Percentiles rank a stretch among this genome's conserved stretches.
phyloP scores from a whole-genome alignment of 2,329 filamentous ascomycete species.

The Fusarium fujikuroi region DNA sequence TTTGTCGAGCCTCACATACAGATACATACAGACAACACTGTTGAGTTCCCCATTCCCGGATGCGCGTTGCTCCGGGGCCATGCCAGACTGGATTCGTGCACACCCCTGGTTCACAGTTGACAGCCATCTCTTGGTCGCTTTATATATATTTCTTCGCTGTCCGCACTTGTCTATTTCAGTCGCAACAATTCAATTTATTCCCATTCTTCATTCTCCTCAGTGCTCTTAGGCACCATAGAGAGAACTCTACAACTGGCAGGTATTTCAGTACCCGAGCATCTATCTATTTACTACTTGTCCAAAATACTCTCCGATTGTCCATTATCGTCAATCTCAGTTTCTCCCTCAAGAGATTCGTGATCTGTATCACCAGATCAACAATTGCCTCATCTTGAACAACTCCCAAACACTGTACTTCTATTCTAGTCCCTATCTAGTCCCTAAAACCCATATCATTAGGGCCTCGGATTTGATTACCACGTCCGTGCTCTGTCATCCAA shows the following conservation, averaged over 20 bases:
- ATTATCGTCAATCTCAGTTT: not conserved
- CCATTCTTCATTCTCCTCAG: not conserved
- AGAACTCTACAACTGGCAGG: not conserved
- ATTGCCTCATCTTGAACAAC: slow-evolving; percentile 13
- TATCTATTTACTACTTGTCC: not conserved
- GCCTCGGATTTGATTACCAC: slow-evolving; percentile 2
- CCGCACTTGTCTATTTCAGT: slow-evolving; percentile 6
- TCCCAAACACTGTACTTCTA: slow-evolving; percentile 1
- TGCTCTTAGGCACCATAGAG: slow-evolving; percentile 31
- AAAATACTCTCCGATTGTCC: not conserved
- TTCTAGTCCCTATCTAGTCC: not conserved
- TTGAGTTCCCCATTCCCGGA: slow-evolving; percentile 18
- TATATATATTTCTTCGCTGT: slow-evolving; percentile 12
- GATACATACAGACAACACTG: not conserved
- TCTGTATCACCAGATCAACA: slow-evolving; percentile 29
- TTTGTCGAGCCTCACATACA: slow-evolving; percentile 8
- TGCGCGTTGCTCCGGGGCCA: slow-evolving; percentile 23
- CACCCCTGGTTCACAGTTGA: slow-evolving; percentile 15
- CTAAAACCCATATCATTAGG: slow-evolving; percentile 4
- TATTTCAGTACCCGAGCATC: slow-evolving; percentile 7
- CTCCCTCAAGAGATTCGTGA: not conserved
- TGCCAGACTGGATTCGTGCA: slow-evolving; percentile 17
- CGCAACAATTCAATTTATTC: slow-evolving; percentile 6
- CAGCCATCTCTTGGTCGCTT: not conserved
- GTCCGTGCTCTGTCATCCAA: slow-evolving; percentile 21